phyloP scores from a whole-genome alignment of 805 yeast genomes.

The Suhomyces sp. region DNA sequence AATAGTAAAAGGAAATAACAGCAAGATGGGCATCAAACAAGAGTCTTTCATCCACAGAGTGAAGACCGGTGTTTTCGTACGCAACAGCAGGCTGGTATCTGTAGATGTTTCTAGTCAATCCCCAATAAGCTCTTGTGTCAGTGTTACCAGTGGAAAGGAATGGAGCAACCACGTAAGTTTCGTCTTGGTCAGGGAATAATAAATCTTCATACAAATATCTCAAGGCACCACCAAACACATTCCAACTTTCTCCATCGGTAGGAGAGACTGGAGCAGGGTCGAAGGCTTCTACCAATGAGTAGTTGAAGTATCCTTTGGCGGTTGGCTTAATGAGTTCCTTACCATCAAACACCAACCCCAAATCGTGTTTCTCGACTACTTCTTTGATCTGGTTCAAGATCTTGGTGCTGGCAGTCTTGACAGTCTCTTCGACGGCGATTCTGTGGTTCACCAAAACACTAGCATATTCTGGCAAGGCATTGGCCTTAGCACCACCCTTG shows the following conservation, averaged over 20 bases:
- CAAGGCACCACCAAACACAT: slow-evolving; percentile 34
- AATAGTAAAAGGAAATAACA: slow-evolving; percentile 38
- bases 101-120: slow-evolving; percentile 34
- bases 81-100: slow-evolving; percentile 31
- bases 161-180: slow-evolving; percentile 32
- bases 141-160: slow-evolving; percentile 37
- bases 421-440: slow-evolving; percentile 44
- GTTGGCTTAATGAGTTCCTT: slow-evolving; percentile 21
- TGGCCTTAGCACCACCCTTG: slow-evolving; percentile 47
- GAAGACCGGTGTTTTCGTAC: slow-evolving; percentile 18
- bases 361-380: slow-evolving; percentile 34
- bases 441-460: slow-evolving; percentile 43
- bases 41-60: slow-evolving; percentile 35
- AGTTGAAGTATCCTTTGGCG: slow-evolving; percentile 30
- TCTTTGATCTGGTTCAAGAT: slow-evolving; percentile 25
- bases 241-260: slow-evolving; percentile 30
- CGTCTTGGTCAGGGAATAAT: slow-evolving; percentile 19
- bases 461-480: slow-evolving; percentile 50
- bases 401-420: slow-evolving; percentile 30
- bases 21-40: slow-evolving; percentile 31
- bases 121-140: slow-evolving; percentile 43
- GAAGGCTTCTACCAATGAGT: slow-evolving; percentile 20
- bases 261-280: slow-evolving; percentile 43
- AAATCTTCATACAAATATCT: slow-evolving; percentile 38
- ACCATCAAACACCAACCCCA: slow-evolving; percentile 35